Conservation (phyloP, 2,329 filamentous ascomycete genomes). For the Grosmannia penicillata region DNA sequence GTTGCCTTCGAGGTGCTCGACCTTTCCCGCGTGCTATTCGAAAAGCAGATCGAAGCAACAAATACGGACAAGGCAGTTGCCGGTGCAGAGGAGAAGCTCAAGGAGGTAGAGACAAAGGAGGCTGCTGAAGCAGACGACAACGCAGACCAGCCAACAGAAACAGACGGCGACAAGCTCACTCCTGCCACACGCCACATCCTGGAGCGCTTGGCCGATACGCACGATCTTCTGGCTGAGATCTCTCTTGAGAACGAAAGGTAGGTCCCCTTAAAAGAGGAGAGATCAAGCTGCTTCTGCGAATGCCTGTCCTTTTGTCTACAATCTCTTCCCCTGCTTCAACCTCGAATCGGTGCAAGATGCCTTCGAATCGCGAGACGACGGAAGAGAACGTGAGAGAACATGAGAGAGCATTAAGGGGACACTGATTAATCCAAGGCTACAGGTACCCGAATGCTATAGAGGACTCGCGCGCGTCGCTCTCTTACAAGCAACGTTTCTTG, state of each 20-base stretch:
- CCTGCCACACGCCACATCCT: conserved; percentile 46
- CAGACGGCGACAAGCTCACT: conserved; percentile 18
- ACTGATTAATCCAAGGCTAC: background rate
- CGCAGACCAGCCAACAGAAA: conserved; percentile 8
- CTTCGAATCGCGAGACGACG: background rate
- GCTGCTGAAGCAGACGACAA: conserved; percentile 18
- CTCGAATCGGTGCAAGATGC: too few relatives aligned
- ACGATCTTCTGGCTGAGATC: conserved; percentile 89
- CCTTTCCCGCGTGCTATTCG: conserved; percentile 53
- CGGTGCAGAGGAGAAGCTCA: conserved; percentile 18
- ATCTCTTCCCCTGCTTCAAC: background rate
- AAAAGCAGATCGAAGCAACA: conserved; percentile 33
- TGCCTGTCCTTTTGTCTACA: background rate
- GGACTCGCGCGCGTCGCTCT: conserved; percentile 65
- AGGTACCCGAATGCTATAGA: conserved; percentile 74
- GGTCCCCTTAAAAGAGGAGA: conserved; percentile 7
- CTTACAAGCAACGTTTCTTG: conserved; percentile 66
- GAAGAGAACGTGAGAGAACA: background rate
- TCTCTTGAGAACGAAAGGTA: conserved; percentile 88
- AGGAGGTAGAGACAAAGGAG: conserved; percentile 18
- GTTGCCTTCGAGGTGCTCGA: conserved; percentile 77
- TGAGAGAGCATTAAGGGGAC: background rate
- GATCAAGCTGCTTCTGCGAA: background rate
- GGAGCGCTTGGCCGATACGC: conserved; percentile 80
- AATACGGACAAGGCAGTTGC: conserved; percentile 24